phyloP scores from a whole-genome alignment of 257 asterid species.

The Primulina tabacum region DNA sequence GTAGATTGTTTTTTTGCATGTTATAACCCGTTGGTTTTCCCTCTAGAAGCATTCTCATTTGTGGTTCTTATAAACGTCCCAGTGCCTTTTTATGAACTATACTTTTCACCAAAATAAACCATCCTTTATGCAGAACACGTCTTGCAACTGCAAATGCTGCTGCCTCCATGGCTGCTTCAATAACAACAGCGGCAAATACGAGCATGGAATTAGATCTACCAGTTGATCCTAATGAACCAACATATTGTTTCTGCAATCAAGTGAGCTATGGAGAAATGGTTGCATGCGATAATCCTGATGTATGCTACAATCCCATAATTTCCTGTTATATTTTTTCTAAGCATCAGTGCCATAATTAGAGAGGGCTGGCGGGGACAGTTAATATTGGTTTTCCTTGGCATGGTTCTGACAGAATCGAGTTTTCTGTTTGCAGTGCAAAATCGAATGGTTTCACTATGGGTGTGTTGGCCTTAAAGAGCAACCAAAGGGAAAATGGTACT shows the following conservation, averaged over 20 bases:
- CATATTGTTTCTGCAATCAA: constrained; percentile 96
- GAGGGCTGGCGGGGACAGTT: not conserved
- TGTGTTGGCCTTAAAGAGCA: constrained; percentile 91
- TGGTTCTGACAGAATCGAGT: constrained; percentile 12
- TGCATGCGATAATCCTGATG: constrained; percentile 93
- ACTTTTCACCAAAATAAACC: constrained; percentile 4
- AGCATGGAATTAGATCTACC: constrained; percentile 89
- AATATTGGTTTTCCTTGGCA: not conserved
- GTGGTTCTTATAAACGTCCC: not conserved
- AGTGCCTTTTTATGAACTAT: not conserved
- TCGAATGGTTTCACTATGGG: constrained; percentile 96
- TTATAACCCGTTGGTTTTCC: not conserved
- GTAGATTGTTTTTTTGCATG: not conserved
- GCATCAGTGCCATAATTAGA: not conserved
- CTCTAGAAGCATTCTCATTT: constrained; percentile 1
- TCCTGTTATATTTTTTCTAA: not conserved
- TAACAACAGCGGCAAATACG: constrained; percentile 50
- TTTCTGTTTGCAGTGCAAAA: constrained; percentile 70
- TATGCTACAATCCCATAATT: constrained; percentile 27
- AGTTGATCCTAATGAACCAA: constrained; percentile 97
- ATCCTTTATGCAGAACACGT: constrained; percentile 59
- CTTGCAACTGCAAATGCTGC: constrained; percentile 52
- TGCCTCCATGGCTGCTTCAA: constrained; percentile 35
- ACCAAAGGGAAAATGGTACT: constrained; percentile 97
- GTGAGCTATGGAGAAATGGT: constrained; percentile 99